A percentile compares a stretch with the other conserved stretches of the same genome.
phyloP scores from a whole-genome alignment of 169 alveolate genomes.

The Plasmodium relictum region DNA sequence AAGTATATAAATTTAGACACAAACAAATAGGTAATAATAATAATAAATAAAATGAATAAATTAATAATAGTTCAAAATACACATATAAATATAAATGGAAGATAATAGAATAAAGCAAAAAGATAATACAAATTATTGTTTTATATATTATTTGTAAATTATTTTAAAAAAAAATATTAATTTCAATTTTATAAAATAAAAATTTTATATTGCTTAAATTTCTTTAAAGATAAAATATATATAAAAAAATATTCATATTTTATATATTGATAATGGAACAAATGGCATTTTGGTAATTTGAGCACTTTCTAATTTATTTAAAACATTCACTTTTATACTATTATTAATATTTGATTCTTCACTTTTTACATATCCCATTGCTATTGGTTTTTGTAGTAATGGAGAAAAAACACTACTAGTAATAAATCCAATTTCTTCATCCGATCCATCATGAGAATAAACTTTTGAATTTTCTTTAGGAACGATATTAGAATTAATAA shows the following conservation, averaged over 20 bases:
- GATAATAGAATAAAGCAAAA: too few species aligned
- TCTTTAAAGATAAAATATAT: too few species aligned
- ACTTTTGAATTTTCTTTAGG: slow-evolving; percentile 75
- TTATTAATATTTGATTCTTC: slow-evolving; percentile 28
- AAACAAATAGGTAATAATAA: too few species aligned
- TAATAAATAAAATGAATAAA: too few species aligned
- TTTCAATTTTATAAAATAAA: too few species aligned
- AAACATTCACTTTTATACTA: slow-evolving; percentile 32
- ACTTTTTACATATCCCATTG: slow-evolving; percentile 70
- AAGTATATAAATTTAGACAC: too few species aligned
- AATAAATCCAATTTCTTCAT: slow-evolving; percentile 67
- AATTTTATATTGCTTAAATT: too few species aligned
- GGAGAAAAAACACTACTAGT: slow-evolving; percentile 76
- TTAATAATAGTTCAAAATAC: too few species aligned
- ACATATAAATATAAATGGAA: too few species aligned
- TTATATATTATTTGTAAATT: too few species aligned
- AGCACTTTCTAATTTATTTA: slow-evolving; percentile 54
- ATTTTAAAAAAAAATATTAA: too few species aligned
- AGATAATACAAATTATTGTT: too few species aligned
- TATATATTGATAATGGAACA: slow-evolving; percentile 75
- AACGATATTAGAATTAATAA: slow-evolving; percentile 44
- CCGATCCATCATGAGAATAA: slow-evolving; percentile 27
- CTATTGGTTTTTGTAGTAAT: slow-evolving; percentile 67
- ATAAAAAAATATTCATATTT: not conserved
- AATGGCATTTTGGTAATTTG: slow-evolving; percentile 76